Evolutionary conservation across 2,329 filamentous ascomycete species (phyloP).

Genomic region (Sporothrix phasma): DNA sequence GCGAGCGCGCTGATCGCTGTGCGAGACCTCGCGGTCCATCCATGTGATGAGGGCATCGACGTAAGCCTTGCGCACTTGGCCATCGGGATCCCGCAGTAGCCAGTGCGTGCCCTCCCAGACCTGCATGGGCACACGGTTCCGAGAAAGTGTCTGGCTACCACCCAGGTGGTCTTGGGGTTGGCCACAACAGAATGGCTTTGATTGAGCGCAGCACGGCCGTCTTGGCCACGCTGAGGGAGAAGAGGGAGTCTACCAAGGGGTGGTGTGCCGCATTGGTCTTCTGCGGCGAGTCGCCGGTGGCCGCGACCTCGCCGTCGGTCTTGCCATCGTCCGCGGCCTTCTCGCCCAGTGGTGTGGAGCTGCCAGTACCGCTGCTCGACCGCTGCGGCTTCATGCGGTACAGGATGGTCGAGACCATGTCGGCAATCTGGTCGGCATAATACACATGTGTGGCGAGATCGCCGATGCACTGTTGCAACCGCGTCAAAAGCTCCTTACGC

Average conservation of each 20-base stretch:
- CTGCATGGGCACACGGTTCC: conserved; percentile 65
- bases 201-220: conserved; percentile 64
- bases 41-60: conserved; percentile 74
- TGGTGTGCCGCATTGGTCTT: conserved; percentile 25
- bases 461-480: conserved; percentile 76
- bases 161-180: conserved; percentile 54
- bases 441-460: conserved; percentile 90
- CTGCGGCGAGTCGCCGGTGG: conserved; percentile 33
- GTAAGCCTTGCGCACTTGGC: conserved; percentile 73
- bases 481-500: conserved; percentile 54
- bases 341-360: conserved; percentile 36
- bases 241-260: conserved; percentile 40
- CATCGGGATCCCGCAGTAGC: conserved; percentile 72
- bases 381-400: conserved; percentile 61
- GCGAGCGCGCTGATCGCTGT: conserved; percentile 50
- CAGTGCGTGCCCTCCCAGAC: conserved; percentile 97
- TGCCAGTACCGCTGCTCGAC: conserved; percentile 30
- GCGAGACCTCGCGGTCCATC: conserved; percentile 70
- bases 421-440: conserved; percentile 89
- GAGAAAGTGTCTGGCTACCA: conserved; percentile 53
- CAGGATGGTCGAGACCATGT: conserved; percentile 81
- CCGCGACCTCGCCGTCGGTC: conserved; percentile 21
- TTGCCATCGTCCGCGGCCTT: conserved; percentile 35
- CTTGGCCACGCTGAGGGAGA: conserved; percentile 45
- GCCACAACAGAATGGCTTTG: conserved; percentile 73